Conservation (phyloP, 148 eudicot species). For the Chenopodium album region DNA sequence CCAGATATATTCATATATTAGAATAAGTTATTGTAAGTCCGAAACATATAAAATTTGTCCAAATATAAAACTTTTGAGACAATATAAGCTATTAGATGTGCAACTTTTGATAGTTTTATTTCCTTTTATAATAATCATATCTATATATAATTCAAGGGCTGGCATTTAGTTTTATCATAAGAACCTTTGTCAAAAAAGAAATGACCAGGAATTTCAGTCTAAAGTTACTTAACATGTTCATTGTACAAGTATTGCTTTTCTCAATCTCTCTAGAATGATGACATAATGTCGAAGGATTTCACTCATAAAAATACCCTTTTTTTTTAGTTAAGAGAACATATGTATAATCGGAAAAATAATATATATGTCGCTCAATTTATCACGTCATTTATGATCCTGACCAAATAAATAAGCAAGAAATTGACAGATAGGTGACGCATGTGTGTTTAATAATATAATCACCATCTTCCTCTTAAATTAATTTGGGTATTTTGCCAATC, state of each 20-base stretch:
- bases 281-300: neutral
- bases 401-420: neutral
- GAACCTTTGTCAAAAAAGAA: neutral
- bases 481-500: neutral
- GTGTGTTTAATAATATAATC: no score
- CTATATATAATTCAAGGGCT: conserved; percentile 14
- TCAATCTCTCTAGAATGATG: neutral
- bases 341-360: no score
- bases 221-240: conserved; percentile 4
- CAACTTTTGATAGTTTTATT: neutral
- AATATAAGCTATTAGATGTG: no score
- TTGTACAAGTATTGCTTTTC: neutral
- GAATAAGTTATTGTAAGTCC: no score
- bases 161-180: neutral
- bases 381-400: neutral
- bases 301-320: no score
- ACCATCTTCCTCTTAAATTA: no score
- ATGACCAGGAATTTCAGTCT: conserved; percentile 7
- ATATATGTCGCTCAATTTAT: neutral
- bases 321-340: no score
- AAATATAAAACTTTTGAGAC: no score
- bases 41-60: no score
- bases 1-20: no score
- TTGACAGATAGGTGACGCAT: neutral
- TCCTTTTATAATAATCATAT: neutral